Conservation (phyloP, 192 early-diverging fungal genomes). For the Backusella sp. region DNA sequence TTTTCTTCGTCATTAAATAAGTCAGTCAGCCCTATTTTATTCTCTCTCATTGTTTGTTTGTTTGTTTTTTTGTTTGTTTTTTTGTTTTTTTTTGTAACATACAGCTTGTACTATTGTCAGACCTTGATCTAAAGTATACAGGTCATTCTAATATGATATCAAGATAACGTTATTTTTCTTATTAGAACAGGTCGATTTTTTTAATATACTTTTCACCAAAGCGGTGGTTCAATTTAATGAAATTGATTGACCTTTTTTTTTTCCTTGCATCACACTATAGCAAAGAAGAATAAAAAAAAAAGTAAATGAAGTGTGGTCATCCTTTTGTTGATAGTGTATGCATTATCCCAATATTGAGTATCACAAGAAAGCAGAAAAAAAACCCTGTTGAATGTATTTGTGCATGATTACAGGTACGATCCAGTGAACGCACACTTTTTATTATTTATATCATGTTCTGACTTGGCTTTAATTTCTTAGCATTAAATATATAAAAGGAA, state of each 20-base stretch:
- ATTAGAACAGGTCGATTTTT: not conserved
- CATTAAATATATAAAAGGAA: constrained; percentile 3
- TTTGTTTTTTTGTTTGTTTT: not conserved
- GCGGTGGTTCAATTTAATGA: not conserved
- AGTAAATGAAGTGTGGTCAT: not conserved
- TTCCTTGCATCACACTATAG: no score
- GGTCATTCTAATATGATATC: not conserved
- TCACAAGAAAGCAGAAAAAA: not conserved
- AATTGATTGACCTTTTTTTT: not conserved
- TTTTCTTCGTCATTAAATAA: no score
- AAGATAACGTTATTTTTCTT: not conserved
- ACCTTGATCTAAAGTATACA: not conserved
- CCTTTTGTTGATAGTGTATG: not conserved
- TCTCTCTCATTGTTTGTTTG: no score
- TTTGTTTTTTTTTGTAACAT: not conserved
- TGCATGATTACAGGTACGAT: no score
- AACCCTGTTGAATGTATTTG: no score
- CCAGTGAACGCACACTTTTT: not conserved
- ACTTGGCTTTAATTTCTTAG: not conserved
- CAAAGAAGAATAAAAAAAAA: not conserved
- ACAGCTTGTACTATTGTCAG: not conserved
- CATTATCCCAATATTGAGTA: not conserved
- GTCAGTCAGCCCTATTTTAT: no score
- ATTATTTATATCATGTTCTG: not conserved
- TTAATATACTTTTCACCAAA: not conserved